Evolutionary conservation across 2,329 filamentous ascomycete species (phyloP).

Genomic region (Trichoderma polysporum): DNA sequence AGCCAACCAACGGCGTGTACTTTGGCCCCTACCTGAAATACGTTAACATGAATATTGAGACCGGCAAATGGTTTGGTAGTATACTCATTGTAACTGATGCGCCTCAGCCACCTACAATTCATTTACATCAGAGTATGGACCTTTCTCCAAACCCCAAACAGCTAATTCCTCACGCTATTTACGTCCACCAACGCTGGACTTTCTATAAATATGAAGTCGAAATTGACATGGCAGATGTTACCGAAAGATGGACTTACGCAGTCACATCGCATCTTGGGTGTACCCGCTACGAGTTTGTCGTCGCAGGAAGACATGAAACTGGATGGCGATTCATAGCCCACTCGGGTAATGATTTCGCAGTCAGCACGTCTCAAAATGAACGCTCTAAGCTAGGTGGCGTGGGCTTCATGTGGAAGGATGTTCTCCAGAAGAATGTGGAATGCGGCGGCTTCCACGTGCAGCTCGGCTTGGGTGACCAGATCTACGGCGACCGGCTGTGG

Average conservation of each 20-base stretch:
- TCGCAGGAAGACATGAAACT: slow-evolving; percentile 84
- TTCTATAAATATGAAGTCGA: slow-evolving; percentile 96
- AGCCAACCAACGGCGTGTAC: slow-evolving; percentile 94
- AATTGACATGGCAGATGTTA: slow-evolving; percentile 81
- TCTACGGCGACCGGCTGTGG: slow-evolving; percentile 94
- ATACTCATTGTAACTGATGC: slow-evolving; percentile 91
- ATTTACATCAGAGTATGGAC: slow-evolving; percentile 87
- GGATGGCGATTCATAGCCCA: slow-evolving; percentile 96
- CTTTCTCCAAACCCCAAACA: slow-evolving; percentile 91
- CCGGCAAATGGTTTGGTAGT: slow-evolving; percentile 86
- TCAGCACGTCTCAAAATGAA: slow-evolving; percentile 83
- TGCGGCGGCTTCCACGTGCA: slow-evolving; percentile 95
- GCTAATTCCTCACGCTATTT: slow-evolving; percentile 77
- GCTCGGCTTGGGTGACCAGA: slow-evolving; percentile 87
- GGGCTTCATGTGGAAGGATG: slow-evolving; percentile 98
- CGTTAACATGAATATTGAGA: slow-evolving; percentile 94
- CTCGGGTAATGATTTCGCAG: slow-evolving; percentile 92
- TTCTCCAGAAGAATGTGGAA: slow-evolving; percentile 94
- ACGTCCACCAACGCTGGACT: slow-evolving; percentile 87
- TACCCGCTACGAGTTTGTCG: slow-evolving; percentile 96
- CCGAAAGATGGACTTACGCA: slow-evolving; percentile 93
- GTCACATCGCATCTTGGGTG: slow-evolving; percentile 96
- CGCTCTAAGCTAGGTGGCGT: slow-evolving; percentile 82
- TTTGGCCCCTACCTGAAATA: slow-evolving; percentile 96
- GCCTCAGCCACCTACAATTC: slow-evolving; percentile 90